Evolutionary conservation across 257 asterid genomes (phyloP), one percentile per base, ranked within the genome.

Genomic region (Leptodermis oblonga): DNA sequence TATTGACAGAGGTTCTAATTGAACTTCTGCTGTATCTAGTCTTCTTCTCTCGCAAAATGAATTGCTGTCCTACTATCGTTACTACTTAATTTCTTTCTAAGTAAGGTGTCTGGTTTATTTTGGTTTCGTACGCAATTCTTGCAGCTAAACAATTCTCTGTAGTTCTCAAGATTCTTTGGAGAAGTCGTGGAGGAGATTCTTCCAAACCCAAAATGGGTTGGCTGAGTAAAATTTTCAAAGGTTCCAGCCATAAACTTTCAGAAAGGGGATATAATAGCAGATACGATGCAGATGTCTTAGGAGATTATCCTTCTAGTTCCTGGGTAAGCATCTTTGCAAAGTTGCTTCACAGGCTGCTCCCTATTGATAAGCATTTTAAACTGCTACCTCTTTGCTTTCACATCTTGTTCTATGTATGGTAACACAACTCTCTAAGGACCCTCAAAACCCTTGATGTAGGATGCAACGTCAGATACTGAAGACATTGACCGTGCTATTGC

Each of bases 401-500:
- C n/a, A 2, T 15, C 39, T 65, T 55, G 67, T 30, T 31, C 14
- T 37, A 63, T 7, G 25, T 20, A 42, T 5, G 43, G 55, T 2
- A 2, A 15, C 26, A 15, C 26, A 37, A 37, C 63, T 71, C 45
- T 25, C 52, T 31, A 18, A 18, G 14, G 12, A 15, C 22, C 39
- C 62, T 60, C 51, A 26, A 46, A 61, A 56, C 33, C 36, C 62
- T 62, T 52, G 56, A 20, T 74, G 62, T 74, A 91, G 97, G 89
- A 83, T 78, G 48, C 95, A 66, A 41, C 62, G 68, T 73, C 85
- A 36, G 98, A 90, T 78, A 77, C 73, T 70, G 98, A 88, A 79
- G 95, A 88, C 68, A 82, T 86, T 68, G 92, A 86, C 74, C 86
- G 77, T 61, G 95, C 95, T 63, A 90, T 92, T 86, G 96, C 98